Percentiles rank a stretch among this genome's conserved stretches.
Conservation (phyloP, 2,329 filamentous ascomycete genomes). For the Colletotrichum agaves region DNA sequence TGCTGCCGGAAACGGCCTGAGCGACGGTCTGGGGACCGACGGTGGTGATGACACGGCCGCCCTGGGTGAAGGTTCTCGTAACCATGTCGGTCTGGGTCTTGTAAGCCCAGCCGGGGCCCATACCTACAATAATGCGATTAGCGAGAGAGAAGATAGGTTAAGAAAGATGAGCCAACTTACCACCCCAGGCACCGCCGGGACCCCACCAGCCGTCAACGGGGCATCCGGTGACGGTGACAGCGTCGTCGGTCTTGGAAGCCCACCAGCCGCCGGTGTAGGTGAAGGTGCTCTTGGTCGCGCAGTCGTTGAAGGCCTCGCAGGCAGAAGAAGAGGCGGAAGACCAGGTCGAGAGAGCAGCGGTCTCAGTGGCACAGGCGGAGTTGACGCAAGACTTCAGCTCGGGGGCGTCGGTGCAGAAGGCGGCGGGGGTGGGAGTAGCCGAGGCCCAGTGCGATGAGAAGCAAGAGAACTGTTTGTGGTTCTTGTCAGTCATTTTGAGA, state of each 20-base stretch:
- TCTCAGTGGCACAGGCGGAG: conserved; percentile 39
- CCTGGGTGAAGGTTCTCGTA: conserved; percentile 32
- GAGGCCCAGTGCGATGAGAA: conserved; percentile 43
- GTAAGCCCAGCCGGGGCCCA: conserved; percentile 40
- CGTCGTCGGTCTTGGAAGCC: conserved; percentile 34
- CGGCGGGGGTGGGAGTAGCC: conserved; percentile 39
- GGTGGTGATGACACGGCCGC: not conserved
- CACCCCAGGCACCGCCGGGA: conserved; percentile 38
- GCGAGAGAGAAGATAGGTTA: no score
- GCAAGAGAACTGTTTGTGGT: conserved; percentile 36
- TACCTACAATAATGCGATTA: no score
- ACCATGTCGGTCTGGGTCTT: conserved; percentile 41
- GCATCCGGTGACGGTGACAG: conserved; percentile 43
- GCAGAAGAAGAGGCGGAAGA: conserved; percentile 39
- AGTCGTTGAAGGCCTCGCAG: conserved; percentile 40
- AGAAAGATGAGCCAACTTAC: not conserved
- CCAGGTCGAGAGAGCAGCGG: conserved; percentile 38
- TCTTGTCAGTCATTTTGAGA: not conserved
- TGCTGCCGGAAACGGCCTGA: conserved; percentile 40
- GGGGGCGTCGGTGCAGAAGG: conserved; percentile 39
- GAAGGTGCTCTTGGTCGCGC: conserved; percentile 41
- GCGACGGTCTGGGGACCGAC: conserved; percentile 22
- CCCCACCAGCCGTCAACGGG: conserved; percentile 42
- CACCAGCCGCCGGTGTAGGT: conserved; percentile 41
- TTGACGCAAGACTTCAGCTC: conserved; percentile 39